These are phyloP conservation scores for Solanum habrochaites DNA, from an alignment of 257 asterid genomes.

Conservation along the genomic window DNA sequence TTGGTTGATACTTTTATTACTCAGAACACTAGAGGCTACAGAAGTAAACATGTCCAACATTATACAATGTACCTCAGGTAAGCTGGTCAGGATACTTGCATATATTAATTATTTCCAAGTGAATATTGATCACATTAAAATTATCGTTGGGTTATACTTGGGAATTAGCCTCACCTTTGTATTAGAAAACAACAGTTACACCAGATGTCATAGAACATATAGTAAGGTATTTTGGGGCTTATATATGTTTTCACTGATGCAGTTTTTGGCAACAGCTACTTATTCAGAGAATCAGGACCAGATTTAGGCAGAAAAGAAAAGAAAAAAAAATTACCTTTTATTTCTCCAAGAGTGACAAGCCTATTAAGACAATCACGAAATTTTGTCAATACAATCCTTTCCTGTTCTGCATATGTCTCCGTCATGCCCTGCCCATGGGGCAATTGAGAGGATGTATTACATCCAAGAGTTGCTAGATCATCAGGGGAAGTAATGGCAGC, in stretches of 20 bases:
- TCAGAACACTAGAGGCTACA: background rate
- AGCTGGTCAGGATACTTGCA: background rate
- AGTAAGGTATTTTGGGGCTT: background rate
- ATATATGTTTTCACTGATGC: background rate
- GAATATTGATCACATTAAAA: background rate
- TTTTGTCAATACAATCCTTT: slow-evolving; percentile 71
- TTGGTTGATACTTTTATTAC: background rate
- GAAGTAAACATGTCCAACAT: background rate
- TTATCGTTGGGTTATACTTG: background rate
- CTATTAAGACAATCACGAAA: slow-evolving; percentile 89
- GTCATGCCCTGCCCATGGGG: slow-evolving; percentile 41
- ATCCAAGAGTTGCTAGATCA: slow-evolving; percentile 26
- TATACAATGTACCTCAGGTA: background rate
- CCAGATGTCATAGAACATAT: background rate
- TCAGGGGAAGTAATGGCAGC: slow-evolving; percentile 31
- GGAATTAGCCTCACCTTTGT: background rate
- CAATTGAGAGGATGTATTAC: slow-evolving; percentile 32
- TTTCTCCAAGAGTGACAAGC: slow-evolving; percentile 85
- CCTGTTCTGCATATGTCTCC: slow-evolving; percentile 73
- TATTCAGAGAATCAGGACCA: background rate
- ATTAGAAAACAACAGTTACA: background rate
- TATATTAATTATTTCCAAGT: background rate
- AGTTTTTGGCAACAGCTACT: background rate
- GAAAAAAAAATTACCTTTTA: slow-evolving; percentile 50
- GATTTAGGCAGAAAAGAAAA: background rate